Conservation (phyloP, 306 rosid genomes). For the Quillaja saponaria region DNA sequence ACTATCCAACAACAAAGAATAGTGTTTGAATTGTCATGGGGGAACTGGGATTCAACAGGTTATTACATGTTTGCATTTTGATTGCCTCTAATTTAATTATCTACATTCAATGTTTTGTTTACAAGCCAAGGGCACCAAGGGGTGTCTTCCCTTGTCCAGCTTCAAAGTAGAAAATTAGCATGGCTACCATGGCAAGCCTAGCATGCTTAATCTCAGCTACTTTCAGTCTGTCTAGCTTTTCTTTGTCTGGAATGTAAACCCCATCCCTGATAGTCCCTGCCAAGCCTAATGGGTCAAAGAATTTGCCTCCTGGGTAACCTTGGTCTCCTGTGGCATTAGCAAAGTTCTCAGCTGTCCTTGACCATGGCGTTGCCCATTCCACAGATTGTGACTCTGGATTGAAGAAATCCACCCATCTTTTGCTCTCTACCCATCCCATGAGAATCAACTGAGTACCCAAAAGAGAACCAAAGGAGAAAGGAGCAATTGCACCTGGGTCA, state of each 20-base stretch:
- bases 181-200: constrained; percentile 91
- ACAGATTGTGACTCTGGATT: constrained; percentile 92
- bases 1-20: background rate
- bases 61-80: background rate
- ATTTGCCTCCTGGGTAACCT: constrained; percentile 95
- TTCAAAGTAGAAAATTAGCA: constrained; percentile 93
- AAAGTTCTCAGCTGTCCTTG: constrained; percentile 84
- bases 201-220: constrained; percentile 96
- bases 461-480: constrained; percentile 92
- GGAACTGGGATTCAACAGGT: background rate
- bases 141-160: constrained; percentile 99
- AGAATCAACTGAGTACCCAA: constrained; percentile 87
- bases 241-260: constrained; percentile 60
- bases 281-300: constrained; percentile 80
- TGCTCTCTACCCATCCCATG: constrained; percentile 99
- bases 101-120: constrained; percentile 43
- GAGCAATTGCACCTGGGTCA: constrained; percentile 81
- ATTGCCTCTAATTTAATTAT: constrained; percentile 46
- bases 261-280: constrained; percentile 69
- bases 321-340: constrained; percentile 85
- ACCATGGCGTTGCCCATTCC: constrained; percentile 99
- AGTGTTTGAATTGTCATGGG: constrained; percentile 13
- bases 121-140: constrained; percentile 95
- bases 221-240: constrained; percentile 83
- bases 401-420: constrained; percentile 98